Evolutionary conservation across 257 asterid species (phyloP), one percentile per base, ranked within the genome.

Genomic region (Solanum ahanhuiri): DNA sequence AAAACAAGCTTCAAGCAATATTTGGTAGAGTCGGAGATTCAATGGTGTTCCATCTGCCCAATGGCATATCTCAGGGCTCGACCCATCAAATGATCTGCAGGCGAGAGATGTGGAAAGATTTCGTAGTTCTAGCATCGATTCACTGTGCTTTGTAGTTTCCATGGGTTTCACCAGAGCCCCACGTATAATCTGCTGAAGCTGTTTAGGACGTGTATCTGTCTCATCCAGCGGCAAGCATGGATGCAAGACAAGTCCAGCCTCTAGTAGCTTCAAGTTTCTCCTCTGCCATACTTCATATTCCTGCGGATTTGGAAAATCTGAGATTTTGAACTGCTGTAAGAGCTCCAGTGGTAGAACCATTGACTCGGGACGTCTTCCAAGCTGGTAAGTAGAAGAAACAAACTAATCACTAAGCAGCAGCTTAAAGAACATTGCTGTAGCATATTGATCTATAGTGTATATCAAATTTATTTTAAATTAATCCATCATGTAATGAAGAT

Each of bases 31-130:
- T 72, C 89, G 91, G 84, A 96, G 92, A 91, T 93, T 96, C 85
- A 96, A 87, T 28, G 99, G 99, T 83, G 89, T 72, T 18, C 98
- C 98, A 90, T 96, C 98, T 20, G 98, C 99, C 99, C 99, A 96
- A 87, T 96, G 99, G 92, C 97, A 93, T 70, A 87, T 88, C 88
- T 92, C 94, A 9, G 98, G 87, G 77, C 63, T 82, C 17, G 96
- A 91, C 79, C 96, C 98, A 87, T 96, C 99, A 90, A 93, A 92
- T 83, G 97, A 92, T 88, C 98, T 91, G 88, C 93, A 88, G 86
- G 99, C 93, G 82, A 95, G 95, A 7, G 96, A 91, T 79, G 86
- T 88, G 70, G 92, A 96, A 86, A 87, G 81, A 64, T 66, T 92
- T 23, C 93, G 93, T 86, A 96, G 94, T 37, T 31, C 87, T 83